Conservation (phyloP, 192 early-diverging fungal species). For the Coemansia sp. region DNA sequence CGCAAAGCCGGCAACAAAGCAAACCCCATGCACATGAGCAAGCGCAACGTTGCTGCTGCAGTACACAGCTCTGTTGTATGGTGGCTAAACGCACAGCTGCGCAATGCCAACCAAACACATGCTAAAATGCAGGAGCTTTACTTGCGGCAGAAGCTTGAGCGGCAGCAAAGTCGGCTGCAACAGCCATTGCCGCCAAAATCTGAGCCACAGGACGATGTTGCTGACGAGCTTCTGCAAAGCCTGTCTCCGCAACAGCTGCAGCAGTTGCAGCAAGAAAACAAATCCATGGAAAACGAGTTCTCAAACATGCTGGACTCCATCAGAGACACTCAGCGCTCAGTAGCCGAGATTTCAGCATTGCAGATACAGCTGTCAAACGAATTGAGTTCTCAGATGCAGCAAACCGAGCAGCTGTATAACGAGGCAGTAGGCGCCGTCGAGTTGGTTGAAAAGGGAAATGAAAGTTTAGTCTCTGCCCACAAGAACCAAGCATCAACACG, state of each 20-base stretch:
- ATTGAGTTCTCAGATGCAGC: slow-evolving; percentile 66
- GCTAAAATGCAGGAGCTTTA: slow-evolving; percentile 69
- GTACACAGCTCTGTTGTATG: slow-evolving; percentile 68
- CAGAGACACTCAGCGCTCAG: slow-evolving; percentile 59
- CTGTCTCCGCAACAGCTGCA: slow-evolving; percentile 54
- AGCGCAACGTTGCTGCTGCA: slow-evolving; percentile 60
- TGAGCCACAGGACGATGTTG: not conserved
- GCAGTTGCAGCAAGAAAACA: slow-evolving; percentile 69
- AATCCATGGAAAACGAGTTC: slow-evolving; percentile 64
- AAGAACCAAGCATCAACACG: slow-evolving; percentile 64
- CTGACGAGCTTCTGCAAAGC: slow-evolving; percentile 57
- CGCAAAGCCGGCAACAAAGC: slow-evolving; percentile 21
- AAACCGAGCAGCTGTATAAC: slow-evolving; percentile 69
- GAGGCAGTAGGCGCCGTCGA: slow-evolving; percentile 67
- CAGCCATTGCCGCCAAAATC: not conserved
- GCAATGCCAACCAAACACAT: slow-evolving; percentile 63
- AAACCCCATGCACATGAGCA: slow-evolving; percentile 7
- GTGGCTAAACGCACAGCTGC: slow-evolving; percentile 65
- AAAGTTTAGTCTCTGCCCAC: slow-evolving; percentile 60
- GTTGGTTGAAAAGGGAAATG: slow-evolving; percentile 65
- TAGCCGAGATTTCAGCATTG: slow-evolving; percentile 71
- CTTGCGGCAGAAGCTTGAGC: slow-evolving; percentile 64
- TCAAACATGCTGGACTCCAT: slow-evolving; percentile 68
- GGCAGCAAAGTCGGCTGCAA: slow-evolving; percentile 53
- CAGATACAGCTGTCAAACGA: slow-evolving; percentile 70